Base-by-base conservation (phyloP, 2,329 filamentous ascomycete species). In the Claviceps monticola region DNA sequence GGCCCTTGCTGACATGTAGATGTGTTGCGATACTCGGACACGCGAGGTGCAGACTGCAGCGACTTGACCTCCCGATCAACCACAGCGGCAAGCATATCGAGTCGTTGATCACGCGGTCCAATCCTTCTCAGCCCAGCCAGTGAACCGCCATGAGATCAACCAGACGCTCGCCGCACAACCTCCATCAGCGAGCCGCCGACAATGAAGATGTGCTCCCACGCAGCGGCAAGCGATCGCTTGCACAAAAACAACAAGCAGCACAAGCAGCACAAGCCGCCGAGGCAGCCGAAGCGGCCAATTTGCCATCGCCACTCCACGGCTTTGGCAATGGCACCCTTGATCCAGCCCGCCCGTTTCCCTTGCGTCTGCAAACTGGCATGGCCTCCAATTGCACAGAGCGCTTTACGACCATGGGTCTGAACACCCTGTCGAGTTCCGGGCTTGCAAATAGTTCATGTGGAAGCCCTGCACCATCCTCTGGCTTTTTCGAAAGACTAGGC, bases 271-370 rank as follows among this genome's bases (percentile, higher is more conserved):
- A 39, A 21, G n/a, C 8, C 26, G 39, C 48, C 13, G 37, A 39
- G 1, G 14, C n/a, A 42, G 5, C n/a, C 6, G 17, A 37, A 38
- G 17, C 23, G 16, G 39, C 45, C 4, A 47, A 41, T 19, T 36
- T 45, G 8, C 9, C 38, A 36, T 38, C 46, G 7, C 51, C 29
- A 2, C 51, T 54, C 44, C 48, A 50, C 21, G 51, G 49, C 26
- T 51, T 50, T 29, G 54, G 51, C 38, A 51, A 37, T 44, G 46
- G 50, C 42, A 51, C 16, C 46, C 47, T 55, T 38, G 49, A 47
- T 37, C 57, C 60, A 50, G 60, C 63, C 51, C 68, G 61, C 54
- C 63, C 64, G 13, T 61, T 62, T 23, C 61, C 56, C 2, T 49
- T 62, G 43, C 61, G 58, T 50, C 58, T 63, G 51, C 42, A 41